A percentile compares a stretch with the other conserved stretches of the same genome.
These are phyloP conservation scores for Chlorella sp. DNA, from an alignment of 139 green algal genomes.

Conservation along the genomic window DNA sequence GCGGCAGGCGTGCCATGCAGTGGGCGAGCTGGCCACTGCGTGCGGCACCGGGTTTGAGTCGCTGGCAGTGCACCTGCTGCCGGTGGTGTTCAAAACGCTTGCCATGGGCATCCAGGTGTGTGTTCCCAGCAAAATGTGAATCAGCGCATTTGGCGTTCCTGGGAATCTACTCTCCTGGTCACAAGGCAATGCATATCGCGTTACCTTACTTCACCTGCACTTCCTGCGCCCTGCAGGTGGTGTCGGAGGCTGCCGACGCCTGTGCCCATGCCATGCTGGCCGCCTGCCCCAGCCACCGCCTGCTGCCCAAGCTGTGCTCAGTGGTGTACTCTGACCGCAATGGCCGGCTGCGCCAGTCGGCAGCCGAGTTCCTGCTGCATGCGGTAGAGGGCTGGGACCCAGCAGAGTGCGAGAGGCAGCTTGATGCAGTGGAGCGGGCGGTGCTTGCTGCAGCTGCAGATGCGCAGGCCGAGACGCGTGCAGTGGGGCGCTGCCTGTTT, in stretches of 20 bases:
- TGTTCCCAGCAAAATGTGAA: no score
- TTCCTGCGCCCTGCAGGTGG: conserved; percentile 3
- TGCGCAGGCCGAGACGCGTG: conserved; percentile 54
- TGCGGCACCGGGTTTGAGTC: conserved; percentile 66
- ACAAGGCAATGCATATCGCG: no score
- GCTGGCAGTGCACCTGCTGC: conserved; percentile 61
- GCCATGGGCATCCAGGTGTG: conserved; percentile 86
- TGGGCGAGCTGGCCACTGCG: conserved; percentile 63
- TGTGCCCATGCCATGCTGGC: conserved; percentile 58
- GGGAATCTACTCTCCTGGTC: no score
- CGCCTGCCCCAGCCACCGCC: conserved; percentile 58
- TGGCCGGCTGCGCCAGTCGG: conserved; percentile 65
- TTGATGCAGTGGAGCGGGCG: conserved; percentile 60
- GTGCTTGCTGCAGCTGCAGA: conserved; percentile 58
- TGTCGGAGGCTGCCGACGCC: conserved; percentile 67
- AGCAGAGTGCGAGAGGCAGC: conserved; percentile 36
- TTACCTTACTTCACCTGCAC: no score
- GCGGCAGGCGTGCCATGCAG: conserved; percentile 71
- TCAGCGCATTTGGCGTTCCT: no score
- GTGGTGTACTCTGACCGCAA: conserved; percentile 62
- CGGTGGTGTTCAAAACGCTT: conserved; percentile 74
- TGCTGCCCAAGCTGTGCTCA: conserved; percentile 58
- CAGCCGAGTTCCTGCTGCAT: conserved; percentile 53
- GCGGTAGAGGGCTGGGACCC: conserved; percentile 65
- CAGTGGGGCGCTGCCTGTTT: conserved; percentile 52